Base-by-base conservation (phyloP, 202 grass and related monocot genomes). In the Carex sylvatica region DNA sequence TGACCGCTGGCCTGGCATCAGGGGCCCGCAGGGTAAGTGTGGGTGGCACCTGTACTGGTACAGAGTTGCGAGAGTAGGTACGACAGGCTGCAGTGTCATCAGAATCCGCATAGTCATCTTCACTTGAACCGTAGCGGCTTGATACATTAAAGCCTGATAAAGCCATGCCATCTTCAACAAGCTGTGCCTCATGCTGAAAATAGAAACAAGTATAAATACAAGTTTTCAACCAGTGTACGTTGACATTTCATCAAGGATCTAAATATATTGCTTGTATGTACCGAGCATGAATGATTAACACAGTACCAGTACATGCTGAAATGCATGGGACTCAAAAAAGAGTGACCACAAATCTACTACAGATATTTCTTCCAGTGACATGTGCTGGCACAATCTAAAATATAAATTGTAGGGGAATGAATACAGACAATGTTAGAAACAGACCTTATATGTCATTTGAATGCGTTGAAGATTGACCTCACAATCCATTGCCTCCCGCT, bases 391-490 rank as follows among this genome's bases (percentile, higher is more conserved):
- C 26, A 51, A 73, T 51, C 70, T 16, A 26, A 33, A 31, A 56
- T 56, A 56, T 55, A 38, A 77, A 77, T 7, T 6, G 9, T 38
- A 36, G 14, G 70, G 84, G 78, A 35, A 59, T 59, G 18, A 56
- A 19, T 35, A 58, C 36, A 72, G 16, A 15, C 14, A 60, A 56
- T 16, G 14, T 70, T 60, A 71, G 63, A 79, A 61, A 56, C 49
- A 59, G 16, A 77, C 96, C 91, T 91, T 99, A 79, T 99, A 99
- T 87, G 89, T 95, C 86, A 99, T 93, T 75, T 90, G 93, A 80
- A 93, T 81, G 16, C 96, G 89, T 79, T 96, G 96, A 83, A 99
- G 84, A 60, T 90, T 93, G 83, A 99, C 89, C 30, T 96, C 85
- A 19, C 85, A 93, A 83, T 93, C 91, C 82, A 99, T 89, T 9